Base-by-base conservation (phyloP, 805 yeast genomes). In the Candida jianshihensis region DNA sequence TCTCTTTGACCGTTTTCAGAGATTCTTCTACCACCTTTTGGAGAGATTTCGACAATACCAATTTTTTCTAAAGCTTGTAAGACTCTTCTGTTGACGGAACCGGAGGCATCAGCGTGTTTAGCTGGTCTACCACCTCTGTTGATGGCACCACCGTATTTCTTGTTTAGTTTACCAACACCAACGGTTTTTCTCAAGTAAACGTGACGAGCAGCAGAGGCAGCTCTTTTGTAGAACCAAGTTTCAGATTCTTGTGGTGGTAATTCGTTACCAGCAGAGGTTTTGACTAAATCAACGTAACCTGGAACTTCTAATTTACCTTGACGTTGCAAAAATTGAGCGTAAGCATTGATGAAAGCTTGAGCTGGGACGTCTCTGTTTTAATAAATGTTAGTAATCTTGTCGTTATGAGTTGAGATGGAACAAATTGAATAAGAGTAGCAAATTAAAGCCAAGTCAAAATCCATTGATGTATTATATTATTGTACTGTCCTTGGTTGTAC, bases 191-290 rank as follows among this genome's bases (percentile, higher is more conserved):
- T 88, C 75, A 92, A 79, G 95, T 92, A 92, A 73, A 92, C 81
- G 89, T 92, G 98, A 80, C 98, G 92, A 66, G 98, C 98, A 70
- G 89, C 88, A 45, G 98, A 90, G 64, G 98, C 98, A 62, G 98
- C 95, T 75, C 98, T 85, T 86, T 85, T 86, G 96, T 90, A 90
- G 85, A 87, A 90, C 98, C 98, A 92, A 66, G 90, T 88, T 75
- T 88, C 97, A 60, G 97, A 73, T 69, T 92, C 97, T 77, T 90
- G 97, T 70, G 98, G 98, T 70, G 98, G 98, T 70, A 92, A 84
- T 70, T 92, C 98, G 68, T 90, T 89, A 75, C 96, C 95, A 56
- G 95, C 82, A 54, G 96, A 84, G 70, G 98, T 92, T 88, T 92
- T 92, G 76, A 92, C 98, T 61, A 90, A 73, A 78, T 92, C 98